Evolutionary conservation across 2,329 filamentous ascomycete genomes (phyloP).

Genomic region (Spiromastix sp.): DNA sequence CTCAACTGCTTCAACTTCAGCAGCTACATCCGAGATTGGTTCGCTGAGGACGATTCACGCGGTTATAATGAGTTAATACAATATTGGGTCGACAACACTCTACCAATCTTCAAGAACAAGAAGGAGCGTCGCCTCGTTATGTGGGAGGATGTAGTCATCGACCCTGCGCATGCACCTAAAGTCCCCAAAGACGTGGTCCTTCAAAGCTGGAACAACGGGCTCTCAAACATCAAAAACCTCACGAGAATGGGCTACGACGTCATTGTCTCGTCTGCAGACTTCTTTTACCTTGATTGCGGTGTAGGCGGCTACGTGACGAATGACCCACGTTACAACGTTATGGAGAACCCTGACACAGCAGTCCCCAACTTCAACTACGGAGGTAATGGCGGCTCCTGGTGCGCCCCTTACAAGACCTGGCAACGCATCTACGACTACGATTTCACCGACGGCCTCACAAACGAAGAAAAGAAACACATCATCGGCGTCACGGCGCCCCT

Average conservation of each 20-base stretch:
- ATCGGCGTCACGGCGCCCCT: constrained; percentile 44
- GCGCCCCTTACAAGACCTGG: constrained; percentile 50
- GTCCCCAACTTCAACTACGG: constrained; percentile 44
- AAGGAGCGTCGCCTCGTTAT: constrained; percentile 44
- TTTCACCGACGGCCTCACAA: constrained; percentile 41
- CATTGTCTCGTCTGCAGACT: constrained; percentile 46
- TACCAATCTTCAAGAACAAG: constrained; percentile 40
- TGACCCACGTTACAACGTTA: constrained; percentile 46
- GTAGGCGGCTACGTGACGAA: constrained; percentile 45
- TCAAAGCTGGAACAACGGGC: constrained; percentile 46
- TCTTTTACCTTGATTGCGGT: constrained; percentile 48
- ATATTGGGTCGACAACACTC: constrained; percentile 43
- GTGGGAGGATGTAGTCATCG: constrained; percentile 46
- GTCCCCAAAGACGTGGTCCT: constrained; percentile 44
- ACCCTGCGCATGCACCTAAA: constrained; percentile 33
- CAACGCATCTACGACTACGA: constrained; percentile 51
- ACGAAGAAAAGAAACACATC: constrained; percentile 37
- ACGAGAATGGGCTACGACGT: constrained; percentile 42
- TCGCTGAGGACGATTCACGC: constrained; percentile 39
- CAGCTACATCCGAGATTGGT: constrained; percentile 39
- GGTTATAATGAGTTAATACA: constrained; percentile 44
- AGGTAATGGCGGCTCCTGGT: constrained; percentile 47
- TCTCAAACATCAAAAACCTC: constrained; percentile 42
- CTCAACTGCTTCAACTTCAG: constrained; percentile 49
- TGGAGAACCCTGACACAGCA: constrained; percentile 39